Evolutionary conservation across 768 basidiomycete species (phyloP).

Genomic region (Calocera viscosa): DNA sequence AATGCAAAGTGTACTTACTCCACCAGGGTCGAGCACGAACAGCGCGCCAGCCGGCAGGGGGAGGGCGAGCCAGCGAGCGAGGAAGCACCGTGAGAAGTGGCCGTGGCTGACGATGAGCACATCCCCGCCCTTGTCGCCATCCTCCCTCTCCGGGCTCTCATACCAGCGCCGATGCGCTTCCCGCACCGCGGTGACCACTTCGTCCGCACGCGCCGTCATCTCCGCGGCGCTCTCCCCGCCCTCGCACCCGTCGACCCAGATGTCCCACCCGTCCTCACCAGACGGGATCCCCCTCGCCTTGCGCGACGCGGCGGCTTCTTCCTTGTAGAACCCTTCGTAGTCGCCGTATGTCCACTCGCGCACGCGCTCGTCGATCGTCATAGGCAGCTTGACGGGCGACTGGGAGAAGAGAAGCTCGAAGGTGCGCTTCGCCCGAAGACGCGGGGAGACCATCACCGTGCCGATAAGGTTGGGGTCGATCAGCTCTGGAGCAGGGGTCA

Average conservation of each 20-base stretch:
- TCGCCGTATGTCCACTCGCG: conserved; percentile 2
- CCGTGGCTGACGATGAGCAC: conserved; percentile 5
- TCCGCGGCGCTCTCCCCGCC: background rate
- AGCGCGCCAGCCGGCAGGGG: background rate
- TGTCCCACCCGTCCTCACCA: background rate
- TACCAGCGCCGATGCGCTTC: background rate
- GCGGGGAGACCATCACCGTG: background rate
- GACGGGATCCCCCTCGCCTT: background rate
- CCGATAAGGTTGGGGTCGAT: background rate
- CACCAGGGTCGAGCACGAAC: background rate
- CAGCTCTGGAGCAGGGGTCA: background rate
- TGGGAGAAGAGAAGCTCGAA: background rate
- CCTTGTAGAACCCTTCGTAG: background rate
- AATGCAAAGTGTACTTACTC: background rate
- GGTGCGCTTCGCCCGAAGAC: background rate
- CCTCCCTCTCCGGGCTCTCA: background rate
- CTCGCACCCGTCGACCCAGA: conserved; percentile 6
- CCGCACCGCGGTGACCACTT: background rate
- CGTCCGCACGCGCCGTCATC: background rate
- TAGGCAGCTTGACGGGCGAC: background rate
- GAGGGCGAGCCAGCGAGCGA: background rate
- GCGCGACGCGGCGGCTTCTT: background rate
- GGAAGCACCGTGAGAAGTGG: background rate
- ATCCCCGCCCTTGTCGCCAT: background rate
- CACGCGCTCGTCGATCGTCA: background rate